phyloP scores from a whole-genome alignment of 768 basidiomycete species.

The Clavulina sp. region DNA sequence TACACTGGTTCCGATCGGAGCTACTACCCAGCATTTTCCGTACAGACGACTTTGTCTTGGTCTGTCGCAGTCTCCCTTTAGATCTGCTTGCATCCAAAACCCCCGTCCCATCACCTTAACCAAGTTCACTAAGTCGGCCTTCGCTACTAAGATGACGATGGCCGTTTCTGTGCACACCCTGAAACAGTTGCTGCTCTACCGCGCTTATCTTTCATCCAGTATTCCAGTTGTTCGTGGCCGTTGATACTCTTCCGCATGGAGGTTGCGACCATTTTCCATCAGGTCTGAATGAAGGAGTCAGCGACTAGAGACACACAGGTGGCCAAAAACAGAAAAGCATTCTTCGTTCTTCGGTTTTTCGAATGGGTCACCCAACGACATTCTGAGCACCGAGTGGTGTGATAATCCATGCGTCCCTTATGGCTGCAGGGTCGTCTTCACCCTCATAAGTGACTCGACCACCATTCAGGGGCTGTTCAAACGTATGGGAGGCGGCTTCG shows the following conservation, averaged over 20 bases:
- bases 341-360: constrained; percentile 98
- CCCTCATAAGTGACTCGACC: constrained; percentile 94
- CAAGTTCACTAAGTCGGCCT: constrained; percentile 98
- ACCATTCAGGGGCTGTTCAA: constrained; percentile 98
- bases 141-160: constrained; percentile 99
- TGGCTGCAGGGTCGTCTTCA: constrained; percentile 90
- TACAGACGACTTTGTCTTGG: constrained; percentile 96
- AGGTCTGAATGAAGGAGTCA: constrained; percentile 99
- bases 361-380: constrained; percentile 99
- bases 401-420: constrained; percentile 94
- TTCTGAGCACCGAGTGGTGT: constrained; percentile 93
- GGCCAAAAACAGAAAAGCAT: constrained; percentile 93
- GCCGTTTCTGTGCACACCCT: constrained; percentile 91
- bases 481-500: constrained; percentile 96
- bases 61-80: constrained; percentile 90
- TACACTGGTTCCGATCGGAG: constrained; percentile 82
- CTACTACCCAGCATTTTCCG: constrained; percentile 86
- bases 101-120: constrained; percentile 96
- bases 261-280: constrained; percentile 95
- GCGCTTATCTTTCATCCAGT: constrained; percentile 25
- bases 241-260: constrained; percentile 14
- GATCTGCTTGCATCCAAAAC: constrained; percentile 82
- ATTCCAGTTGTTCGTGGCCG: background rate
- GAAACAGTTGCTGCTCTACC: constrained; percentile 94
- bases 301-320: constrained; percentile 98